phyloP scores from a whole-genome alignment of 1,284 basidiomycete genomes.

The Naganishia sp. region DNA sequence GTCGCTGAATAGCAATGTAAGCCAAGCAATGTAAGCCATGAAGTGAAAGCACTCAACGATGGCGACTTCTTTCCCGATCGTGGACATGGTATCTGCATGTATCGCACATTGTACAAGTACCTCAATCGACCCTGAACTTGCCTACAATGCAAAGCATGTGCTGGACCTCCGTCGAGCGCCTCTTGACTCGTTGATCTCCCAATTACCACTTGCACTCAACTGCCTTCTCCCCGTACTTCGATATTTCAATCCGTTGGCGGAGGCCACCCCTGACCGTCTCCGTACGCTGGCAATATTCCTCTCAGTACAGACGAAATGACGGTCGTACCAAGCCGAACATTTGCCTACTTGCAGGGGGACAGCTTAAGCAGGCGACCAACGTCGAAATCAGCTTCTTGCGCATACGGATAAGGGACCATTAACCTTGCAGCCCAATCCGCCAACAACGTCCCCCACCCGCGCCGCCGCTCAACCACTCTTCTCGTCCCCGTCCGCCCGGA shows the following conservation, averaged over 20 bases:
- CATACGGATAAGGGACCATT: conserved; percentile 1
- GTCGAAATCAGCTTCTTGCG: conserved; percentile 1
- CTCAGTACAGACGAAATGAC: not conserved
- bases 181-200: not conserved
- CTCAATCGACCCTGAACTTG: not conserved
- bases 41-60: conserved; percentile 3
- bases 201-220: conserved; percentile 2
- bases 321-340: not conserved
- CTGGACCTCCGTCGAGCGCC: not conserved
- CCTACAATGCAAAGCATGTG: not conserved
- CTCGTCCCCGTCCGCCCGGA: not conserved
- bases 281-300: not conserved
- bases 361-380: conserved; percentile 1
- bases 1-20: conserved; percentile 6
- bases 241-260: not conserved
- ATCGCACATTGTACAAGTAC: conserved; percentile 5
- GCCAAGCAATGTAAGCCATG: too few relatives aligned
- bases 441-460: not conserved
- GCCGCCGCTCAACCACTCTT: conserved; percentile 6
- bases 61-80: not conserved
- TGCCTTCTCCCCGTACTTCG: conserved; percentile 5
- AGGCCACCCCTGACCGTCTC: not conserved
- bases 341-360: not conserved
- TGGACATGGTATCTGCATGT: conserved; percentile 6
- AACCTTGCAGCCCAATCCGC: conserved; percentile 3